These are phyloP conservation scores for Boletus edulis DNA, from an alignment of 768 basidiomycete genomes.

Conservation along the genomic window DNA sequence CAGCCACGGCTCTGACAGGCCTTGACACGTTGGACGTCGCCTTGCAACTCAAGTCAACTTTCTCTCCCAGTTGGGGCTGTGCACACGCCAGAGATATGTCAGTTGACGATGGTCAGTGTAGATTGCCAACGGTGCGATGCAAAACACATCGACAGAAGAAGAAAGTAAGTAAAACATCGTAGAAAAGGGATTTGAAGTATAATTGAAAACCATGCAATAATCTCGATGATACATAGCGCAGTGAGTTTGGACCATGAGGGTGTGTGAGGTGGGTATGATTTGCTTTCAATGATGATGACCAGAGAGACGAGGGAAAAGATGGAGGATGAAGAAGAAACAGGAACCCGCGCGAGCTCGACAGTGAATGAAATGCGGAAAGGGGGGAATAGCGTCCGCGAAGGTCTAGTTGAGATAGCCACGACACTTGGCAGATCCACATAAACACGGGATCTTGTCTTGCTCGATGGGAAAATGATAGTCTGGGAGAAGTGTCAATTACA, in stretches of 20 bases:
- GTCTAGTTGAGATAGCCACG: constrained; percentile 93
- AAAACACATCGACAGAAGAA: background rate
- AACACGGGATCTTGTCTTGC: constrained; percentile 94
- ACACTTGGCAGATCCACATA: constrained; percentile 88
- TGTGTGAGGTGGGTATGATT: constrained; percentile 22
- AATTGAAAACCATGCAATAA: constrained; percentile 21
- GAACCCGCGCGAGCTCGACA: background rate
- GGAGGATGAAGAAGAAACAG: background rate
- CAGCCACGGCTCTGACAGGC: no score
- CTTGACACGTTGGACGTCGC: no score
- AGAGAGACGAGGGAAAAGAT: background rate
- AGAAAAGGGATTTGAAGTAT: background rate
- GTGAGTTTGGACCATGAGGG: constrained; percentile 20
- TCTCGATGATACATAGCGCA: constrained; percentile 31
- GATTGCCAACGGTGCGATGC: constrained; percentile 16
- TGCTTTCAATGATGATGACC: constrained; percentile 14
- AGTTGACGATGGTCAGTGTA: constrained; percentile 7
- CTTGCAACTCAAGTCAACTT: no score
- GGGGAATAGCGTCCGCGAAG: background rate
- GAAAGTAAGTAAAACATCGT: no score
- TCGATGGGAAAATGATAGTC: constrained; percentile 99
- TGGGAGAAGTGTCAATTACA: constrained; percentile 26
- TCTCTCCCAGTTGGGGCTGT: no score
- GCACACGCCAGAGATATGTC: background rate
- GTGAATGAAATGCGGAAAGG: background rate